Evolutionary conservation across 225 moss, liverwort and hornwort genomes (phyloP).

Genomic region (Pseudoscleropodium purum): DNA sequence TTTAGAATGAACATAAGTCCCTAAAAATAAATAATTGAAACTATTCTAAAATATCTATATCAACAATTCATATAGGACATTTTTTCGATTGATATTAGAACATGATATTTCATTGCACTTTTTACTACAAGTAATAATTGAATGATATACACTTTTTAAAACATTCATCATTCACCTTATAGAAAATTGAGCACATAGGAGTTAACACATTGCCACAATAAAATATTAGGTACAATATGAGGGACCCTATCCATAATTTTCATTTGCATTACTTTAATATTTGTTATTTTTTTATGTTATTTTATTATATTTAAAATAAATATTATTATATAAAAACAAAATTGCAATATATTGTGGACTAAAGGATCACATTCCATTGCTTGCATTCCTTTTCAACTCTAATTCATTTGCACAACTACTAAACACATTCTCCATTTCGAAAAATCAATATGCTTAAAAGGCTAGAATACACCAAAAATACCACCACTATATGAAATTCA

Average conservation of each 20-base stretch:
- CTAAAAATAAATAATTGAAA: not conserved
- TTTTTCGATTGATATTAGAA: not conserved
- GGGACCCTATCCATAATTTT: rapidly evolving
- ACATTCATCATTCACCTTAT: not conserved
- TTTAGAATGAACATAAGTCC: not conserved
- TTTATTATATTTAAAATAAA: not conserved
- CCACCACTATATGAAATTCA: not conserved
- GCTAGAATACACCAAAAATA: not conserved
- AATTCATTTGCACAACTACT: not conserved
- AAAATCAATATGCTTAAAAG: not conserved
- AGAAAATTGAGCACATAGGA: not conserved
- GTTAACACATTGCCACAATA: not conserved
- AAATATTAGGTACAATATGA: rapidly evolving
- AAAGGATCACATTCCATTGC: not conserved
- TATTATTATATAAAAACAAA: not conserved
- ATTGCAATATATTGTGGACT: not conserved
- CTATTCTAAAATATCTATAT: not conserved
- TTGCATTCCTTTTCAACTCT: not conserved
- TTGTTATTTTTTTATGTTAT: not conserved
- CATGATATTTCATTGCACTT: not conserved
- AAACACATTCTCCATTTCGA: not conserved
- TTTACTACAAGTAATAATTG: not conserved
- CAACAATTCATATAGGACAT: not conserved
- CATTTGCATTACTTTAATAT: not conserved
- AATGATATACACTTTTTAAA: not conserved